Evolutionary conservation across 2,329 filamentous ascomycete species (phyloP), one percentile per base, ranked within the genome.

Genomic region (Gaeumannomyces sp.): DNA sequence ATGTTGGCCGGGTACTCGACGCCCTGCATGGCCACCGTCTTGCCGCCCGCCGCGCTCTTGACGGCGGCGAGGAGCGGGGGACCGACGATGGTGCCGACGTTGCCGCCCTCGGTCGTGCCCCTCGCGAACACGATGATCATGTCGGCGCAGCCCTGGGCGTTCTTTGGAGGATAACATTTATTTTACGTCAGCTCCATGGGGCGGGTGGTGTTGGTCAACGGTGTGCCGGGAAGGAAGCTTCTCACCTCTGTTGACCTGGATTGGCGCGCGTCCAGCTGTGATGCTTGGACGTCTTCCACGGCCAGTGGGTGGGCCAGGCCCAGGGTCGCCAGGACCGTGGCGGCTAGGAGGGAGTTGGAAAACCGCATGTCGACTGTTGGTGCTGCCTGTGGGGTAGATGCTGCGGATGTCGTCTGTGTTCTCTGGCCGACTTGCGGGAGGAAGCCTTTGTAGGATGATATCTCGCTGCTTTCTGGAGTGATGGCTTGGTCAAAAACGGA

Each of bases 71-170:
- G 67, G 45, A 73, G 69, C 6, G 67, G 66, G 3, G 73, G 72
- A 2, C 72, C 73, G 14, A 70, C 69, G 2, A 73, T 59, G 22
- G 63, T 64, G 5, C 72, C 71, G 14, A 73, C 64, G 60, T 73
- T 73, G 11, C 72, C 71, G 0, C 63, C 61, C 59, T 74, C 72
- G 16, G 65, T 67, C 6, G 72, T 74, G 7, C 72, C 73, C 29
- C 73, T 68, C 25, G 72, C 72, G 59, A 71, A 74, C 50, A 74
- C 65, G 25, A 73, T 65, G 38, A 69, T 69, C 28, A 73, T 59
- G 62, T 69, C 67, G 22, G 66, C 67, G 29, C 61, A 63, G 7
- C 45, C 45, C 22, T 53, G 19, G 19, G 45, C 45, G 19, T 53
- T 53, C 45, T 53, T 53, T 22, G 19, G 19, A 1, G 5, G 16